A percentile compares a stretch with the other conserved stretches of the same genome.
Evolutionary conservation across 2,329 filamentous ascomycete species (phyloP).

Genomic region (Fusarium sp.): DNA sequence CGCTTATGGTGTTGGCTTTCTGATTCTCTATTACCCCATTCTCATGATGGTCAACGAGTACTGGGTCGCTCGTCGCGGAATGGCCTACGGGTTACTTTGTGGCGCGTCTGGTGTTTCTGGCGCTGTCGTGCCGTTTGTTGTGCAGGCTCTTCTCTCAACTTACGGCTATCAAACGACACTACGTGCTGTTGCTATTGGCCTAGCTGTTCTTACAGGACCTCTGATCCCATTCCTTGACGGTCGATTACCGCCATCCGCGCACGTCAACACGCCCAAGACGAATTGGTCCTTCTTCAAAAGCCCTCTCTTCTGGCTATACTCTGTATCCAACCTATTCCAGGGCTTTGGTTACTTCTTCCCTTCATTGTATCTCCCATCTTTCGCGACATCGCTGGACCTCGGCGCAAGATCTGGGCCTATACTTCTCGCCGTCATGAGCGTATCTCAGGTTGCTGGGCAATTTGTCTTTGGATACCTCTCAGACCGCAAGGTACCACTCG

Average conservation of each 20-base stretch:
- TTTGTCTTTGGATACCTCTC: neutral
- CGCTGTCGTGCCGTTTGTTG: neutral
- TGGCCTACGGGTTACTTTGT: neutral
- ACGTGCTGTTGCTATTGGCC: neutral
- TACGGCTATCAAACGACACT: too few species aligned
- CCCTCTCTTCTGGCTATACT: neutral
- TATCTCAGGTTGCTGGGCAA: neutral
- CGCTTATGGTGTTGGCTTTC: neutral
- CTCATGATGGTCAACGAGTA: neutral
- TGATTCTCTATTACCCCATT: neutral
- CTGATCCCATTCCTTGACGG: neutral
- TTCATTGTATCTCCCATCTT: neutral
- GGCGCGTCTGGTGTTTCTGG: neutral
- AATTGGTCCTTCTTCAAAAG: neutral
- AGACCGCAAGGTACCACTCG: neutral
- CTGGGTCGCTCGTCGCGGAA: neutral
- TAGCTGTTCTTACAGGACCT: neutral
- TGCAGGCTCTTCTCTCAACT: neutral
- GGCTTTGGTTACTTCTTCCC: neutral
- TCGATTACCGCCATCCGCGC: neutral
- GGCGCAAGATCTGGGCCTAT: neutral
- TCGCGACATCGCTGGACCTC: neutral
- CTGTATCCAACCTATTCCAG: neutral
- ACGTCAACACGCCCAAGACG: neutral
- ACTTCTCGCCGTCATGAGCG: neutral